Base-by-base conservation (phyloP, 2,329 filamentous ascomycete species). In the Pseudogymnoascus sp. region DNA sequence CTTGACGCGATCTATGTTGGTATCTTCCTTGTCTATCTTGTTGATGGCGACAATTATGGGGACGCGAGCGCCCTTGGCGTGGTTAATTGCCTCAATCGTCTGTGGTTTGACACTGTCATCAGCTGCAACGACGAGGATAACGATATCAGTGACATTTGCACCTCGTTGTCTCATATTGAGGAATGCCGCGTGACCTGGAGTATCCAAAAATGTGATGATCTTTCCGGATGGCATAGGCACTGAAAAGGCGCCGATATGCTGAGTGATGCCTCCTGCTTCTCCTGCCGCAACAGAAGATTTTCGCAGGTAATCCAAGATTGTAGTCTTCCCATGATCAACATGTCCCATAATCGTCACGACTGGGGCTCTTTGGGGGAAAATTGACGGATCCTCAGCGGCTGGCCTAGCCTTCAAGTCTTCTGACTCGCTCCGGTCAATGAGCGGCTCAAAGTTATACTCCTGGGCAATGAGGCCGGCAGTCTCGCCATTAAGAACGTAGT, bases 271-370 rank as follows among this genome's bases (percentile, higher is more conserved):
- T 65, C 94, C 94, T 71, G 97, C 92, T 73, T 99, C 94, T 60
- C 88, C 86, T 5, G 91, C 91, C 41, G 88, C 95, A 43, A 99
- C 86, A 6, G 92, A 97, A 1, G 92, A 94, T 68, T 96, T 95
- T 37, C 94, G 89, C 47, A 99, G 79, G 76, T 87, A 97, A 72
- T 99, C 94, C 8, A 99, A 80, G 41, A 99, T 86, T 0, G 95
- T 99, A 0, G 94, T 99, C 78, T 99, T 99, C 60, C 94, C 94
- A 73, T 99, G 94, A 72, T 99, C 95, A 68, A 99, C 94, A 66
- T 99, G 94, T 2, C 94, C 94, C 95, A 99, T 99, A 70, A 99
- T 99, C 0, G 95, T 97, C 38, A 99, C 92, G 36, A 99, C 91
- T 0, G 94, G 95, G 6, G 94, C 93, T 14, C 95, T 85, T 35